phyloP scores from a whole-genome alignment of 2,329 filamentous ascomycete genomes.

The Claviceps sp. region DNA sequence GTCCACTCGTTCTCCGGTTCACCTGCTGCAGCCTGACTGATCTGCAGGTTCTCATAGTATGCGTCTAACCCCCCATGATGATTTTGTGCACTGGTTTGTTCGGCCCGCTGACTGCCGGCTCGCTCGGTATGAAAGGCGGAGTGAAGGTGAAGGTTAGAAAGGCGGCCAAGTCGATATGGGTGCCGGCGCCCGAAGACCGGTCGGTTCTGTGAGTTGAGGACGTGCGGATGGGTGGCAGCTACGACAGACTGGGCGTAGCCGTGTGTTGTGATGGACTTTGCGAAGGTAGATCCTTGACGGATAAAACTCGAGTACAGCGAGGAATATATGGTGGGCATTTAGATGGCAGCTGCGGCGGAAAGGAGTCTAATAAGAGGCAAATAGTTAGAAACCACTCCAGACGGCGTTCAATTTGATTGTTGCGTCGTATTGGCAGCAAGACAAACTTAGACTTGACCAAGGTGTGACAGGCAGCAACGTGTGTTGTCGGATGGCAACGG shows the following conservation, averaged over 20 bases:
- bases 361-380: slow-evolving; percentile 30
- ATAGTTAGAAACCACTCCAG: background rate
- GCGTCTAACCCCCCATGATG: slow-evolving; percentile 64
- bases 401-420: background rate
- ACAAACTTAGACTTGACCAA: background rate
- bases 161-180: slow-evolving; percentile 39
- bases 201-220: slow-evolving; percentile 59
- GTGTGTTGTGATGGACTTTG: slow-evolving; percentile 92
- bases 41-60: slow-evolving; percentile 84
- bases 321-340: slow-evolving; percentile 74
- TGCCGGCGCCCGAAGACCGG: slow-evolving; percentile 48
- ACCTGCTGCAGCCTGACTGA: slow-evolving; percentile 46
- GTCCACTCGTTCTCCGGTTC: slow-evolving; percentile 72
- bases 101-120: slow-evolving; percentile 35
- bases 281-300: slow-evolving; percentile 74
- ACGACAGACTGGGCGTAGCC: slow-evolving; percentile 97
- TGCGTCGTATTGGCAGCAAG: too few species aligned
- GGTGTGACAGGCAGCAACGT: background rate
- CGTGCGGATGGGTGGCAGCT: slow-evolving; percentile 74
- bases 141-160: slow-evolving; percentile 49
- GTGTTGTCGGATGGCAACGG: background rate
- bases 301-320: slow-evolving; percentile 68
- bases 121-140: slow-evolving; percentile 60
- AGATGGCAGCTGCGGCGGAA: slow-evolving; percentile 54
- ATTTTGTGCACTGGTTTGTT: slow-evolving; percentile 39